phyloP scores from a whole-genome alignment of 1,284 basidiomycete species.

The Melampsora occidentalis region DNA sequence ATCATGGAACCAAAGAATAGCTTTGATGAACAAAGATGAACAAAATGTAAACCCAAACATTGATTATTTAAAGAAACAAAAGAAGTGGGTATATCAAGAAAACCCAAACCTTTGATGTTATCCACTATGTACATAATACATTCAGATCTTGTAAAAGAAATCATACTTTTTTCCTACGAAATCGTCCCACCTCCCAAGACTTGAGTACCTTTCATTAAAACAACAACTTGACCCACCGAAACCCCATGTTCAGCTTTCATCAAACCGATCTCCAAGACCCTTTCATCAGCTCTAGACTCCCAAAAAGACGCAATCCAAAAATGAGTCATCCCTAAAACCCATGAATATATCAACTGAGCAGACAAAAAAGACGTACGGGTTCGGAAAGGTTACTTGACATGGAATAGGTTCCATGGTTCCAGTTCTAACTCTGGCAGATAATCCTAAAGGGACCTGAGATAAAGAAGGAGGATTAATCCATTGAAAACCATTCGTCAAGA shows the following conservation, averaged over 20 bases:
- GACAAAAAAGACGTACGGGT: not conserved
- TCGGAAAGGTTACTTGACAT: conserved; percentile 47
- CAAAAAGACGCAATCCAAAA: not conserved
- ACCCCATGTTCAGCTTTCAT: conserved; percentile 66
- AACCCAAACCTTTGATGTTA: too few species aligned
- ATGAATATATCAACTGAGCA: not conserved
- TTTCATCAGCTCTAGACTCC: not conserved
- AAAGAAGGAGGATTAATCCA: conserved; percentile 55
- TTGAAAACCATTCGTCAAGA: conserved; percentile 61
- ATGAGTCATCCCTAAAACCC: not conserved
- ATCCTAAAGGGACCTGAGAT: not conserved
- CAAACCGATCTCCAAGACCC: conserved; percentile 56
- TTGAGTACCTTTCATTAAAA: conserved; percentile 69
- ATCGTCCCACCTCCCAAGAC: conserved; percentile 82
- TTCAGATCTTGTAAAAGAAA: too few species aligned
- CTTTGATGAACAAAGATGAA: too few species aligned
- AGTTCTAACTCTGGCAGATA: conserved; percentile 27
- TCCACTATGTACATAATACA: too few species aligned
- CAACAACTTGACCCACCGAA: conserved; percentile 75
- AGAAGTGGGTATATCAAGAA: too few species aligned
- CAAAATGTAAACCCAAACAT: too few species aligned
- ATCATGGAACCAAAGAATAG: too few species aligned
- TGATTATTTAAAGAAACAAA: too few species aligned
- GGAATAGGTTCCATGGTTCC: conserved; percentile 63
- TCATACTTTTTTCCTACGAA: conserved; percentile 2